Evolutionary conservation across 176 grass and related monocot genomes (phyloP), one percentile per base, ranked within the genome.

Genomic region (Carex littledalei): DNA sequence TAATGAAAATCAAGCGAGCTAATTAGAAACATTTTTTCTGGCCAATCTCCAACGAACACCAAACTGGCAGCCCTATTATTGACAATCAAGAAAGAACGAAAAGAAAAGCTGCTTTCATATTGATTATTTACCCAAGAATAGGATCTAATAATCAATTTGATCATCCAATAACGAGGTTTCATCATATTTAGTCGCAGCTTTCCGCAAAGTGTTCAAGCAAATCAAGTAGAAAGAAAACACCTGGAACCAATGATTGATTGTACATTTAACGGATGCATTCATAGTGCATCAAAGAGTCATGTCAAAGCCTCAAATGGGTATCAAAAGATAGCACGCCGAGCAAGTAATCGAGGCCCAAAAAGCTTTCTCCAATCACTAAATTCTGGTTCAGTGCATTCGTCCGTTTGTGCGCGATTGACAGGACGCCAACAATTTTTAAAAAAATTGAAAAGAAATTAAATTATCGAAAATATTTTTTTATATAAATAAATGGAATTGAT

Each of bases 301-400:
- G 34, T 82, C 79, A 82, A 39, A 39, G 5, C 5, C 37, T 0
- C 4, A 39, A 17, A 34, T 15, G 79, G 78, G 59, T 15, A 82
- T 82, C 56, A 82, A 65, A 65, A 65, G 41, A 63, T 13, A 50
- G 79, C 79, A 82, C 79, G 59, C 59, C 50, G 20, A 81, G 79
- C 79, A 64, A 82, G n/a, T n/a, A 82, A 82, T 20, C 13, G 7
- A 45, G 24, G 50, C 13, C 24, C 52, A 78, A 56, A 78, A 81
- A 63, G 50, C 13, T 37, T 37, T 63, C 47, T 76, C 34, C 21
- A 76, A 29, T 54, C 45, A 50, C 22, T 54, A 76, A 39, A 32
- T 17, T 86, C 50, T 39, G 61, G 84, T 86, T 86, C 84, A 79
- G 35, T 79, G 84, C 34, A 86, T 86, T 59, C 10, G 43, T 34